Evolutionary conservation across 2,329 filamentous ascomycete genomes (phyloP).

Genomic region (Colletotrichum falcatum): DNA sequence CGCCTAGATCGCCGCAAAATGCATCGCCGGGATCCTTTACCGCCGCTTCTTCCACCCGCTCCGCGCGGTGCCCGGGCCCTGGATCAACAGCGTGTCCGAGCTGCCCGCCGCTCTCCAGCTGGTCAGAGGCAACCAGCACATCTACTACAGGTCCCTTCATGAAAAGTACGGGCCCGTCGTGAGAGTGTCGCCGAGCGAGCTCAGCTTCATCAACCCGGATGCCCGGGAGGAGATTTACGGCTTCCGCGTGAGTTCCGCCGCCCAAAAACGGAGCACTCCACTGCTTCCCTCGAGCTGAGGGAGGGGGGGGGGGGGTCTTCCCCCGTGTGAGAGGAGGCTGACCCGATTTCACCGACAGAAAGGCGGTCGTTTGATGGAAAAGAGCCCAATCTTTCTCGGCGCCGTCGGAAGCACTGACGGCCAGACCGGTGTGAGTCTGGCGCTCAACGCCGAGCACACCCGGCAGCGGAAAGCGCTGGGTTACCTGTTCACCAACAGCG

Average conservation of each 20-base stretch:
- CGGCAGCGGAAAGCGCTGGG: conserved; percentile 43
- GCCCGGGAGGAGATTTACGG: conserved; percentile 57
- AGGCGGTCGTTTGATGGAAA: not conserved
- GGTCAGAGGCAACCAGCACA: conserved; percentile 44
- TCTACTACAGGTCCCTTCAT: conserved; percentile 49
- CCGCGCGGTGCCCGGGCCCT: not conserved
- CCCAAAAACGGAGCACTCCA: not conserved
- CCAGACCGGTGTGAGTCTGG: conserved; percentile 1
- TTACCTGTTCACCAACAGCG: conserved; percentile 46
- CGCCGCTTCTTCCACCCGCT: conserved; percentile 4
- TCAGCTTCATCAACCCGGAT: conserved; percentile 54
- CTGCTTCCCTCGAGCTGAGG: no score
- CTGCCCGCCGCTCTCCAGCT: not conserved
- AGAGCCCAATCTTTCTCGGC: conserved; percentile 2
- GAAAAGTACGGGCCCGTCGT: conserved; percentile 58
- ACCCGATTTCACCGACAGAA: not conserved
- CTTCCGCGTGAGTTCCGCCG: conserved; percentile 33
- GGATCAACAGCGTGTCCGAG: not conserved
- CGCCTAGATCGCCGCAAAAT: not conserved
- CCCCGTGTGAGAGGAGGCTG: not conserved
- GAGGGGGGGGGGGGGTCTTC: no score
- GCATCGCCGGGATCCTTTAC: not conserved
- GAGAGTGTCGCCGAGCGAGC: conserved; percentile 58
- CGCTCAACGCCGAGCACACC: conserved; percentile 35
- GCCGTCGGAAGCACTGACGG: not conserved